These are phyloP conservation scores for Xylaria intraflava DNA, from an alignment of 495 filamentous ascomycete genomes.

Conservation along the genomic window DNA sequence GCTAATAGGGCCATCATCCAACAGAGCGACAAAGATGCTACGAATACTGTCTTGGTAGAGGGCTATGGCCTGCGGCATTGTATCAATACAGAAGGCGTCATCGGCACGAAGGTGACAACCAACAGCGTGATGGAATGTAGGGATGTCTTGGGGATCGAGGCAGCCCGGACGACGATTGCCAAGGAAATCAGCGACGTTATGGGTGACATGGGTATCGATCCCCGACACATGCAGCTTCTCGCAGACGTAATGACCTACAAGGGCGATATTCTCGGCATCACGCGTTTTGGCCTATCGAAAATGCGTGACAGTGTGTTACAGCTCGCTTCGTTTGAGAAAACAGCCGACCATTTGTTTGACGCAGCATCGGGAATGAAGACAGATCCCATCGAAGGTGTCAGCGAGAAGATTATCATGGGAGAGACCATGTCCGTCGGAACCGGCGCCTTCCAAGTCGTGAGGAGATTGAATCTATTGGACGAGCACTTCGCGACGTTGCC, in stretches of 20 bases:
- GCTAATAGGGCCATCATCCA: constrained; percentile 86
- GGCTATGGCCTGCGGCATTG: constrained; percentile 84
- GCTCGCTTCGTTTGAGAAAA: constrained; percentile 96
- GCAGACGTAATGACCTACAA: constrained; percentile 99
- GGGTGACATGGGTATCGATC: constrained; percentile 92
- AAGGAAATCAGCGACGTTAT: constrained; percentile 76
- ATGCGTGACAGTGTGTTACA: constrained; percentile 94
- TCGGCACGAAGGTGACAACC: constrained; percentile 62
- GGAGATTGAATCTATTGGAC: constrained; percentile 61
- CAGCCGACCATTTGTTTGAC: constrained; percentile 94
- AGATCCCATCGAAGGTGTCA: constrained; percentile 85
- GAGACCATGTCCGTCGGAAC: constrained; percentile 88
- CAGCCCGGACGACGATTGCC: constrained; percentile 77
- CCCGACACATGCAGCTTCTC: constrained; percentile 94
- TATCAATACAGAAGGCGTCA: constrained; percentile 85
- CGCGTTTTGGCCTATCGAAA: constrained; percentile 90
- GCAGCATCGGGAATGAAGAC: constrained; percentile 84
- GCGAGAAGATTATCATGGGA: constrained; percentile 97
- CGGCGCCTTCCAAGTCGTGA: constrained; percentile 81
- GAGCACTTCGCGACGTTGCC: constrained; percentile 56
- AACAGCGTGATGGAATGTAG: constrained; percentile 89
- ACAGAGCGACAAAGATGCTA: constrained; percentile 42
- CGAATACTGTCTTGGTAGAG: constrained; percentile 76
- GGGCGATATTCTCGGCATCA: constrained; percentile 95
- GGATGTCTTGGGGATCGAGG: constrained; percentile 96